Evolutionary conservation across 345 rosid species (phyloP), one percentile per base, ranked within the genome.

Genomic region (Gossypium turneri): DNA sequence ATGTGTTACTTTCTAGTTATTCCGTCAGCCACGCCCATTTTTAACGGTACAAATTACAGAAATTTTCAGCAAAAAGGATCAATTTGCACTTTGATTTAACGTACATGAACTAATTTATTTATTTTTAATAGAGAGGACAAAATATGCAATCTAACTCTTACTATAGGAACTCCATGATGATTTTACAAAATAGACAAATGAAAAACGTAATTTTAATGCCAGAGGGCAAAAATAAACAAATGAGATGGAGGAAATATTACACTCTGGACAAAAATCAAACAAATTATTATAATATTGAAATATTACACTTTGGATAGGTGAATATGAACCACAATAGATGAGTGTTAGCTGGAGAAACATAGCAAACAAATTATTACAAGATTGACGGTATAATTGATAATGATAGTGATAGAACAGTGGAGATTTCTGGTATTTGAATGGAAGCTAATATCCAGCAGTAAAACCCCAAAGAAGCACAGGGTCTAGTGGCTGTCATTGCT

Each of bases 21-120:
- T 34, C 7, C 1, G 1, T 34, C 0, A 34, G 41, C 0, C 7
- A 34, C 0, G 7, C 6, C 6, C 1, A 0, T 34, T 34, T 34
- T 34, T 34, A 34, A 34, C 7, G 5, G 1, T 34, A 4, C 0
- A 34, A 34, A 34, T 34, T 4, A 34, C 1, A 1, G 1, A 34
- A 34, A 34, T 34, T 34, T 34, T 34, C 7, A 34, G 0, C 7
- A 34, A 5, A 4, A 34, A 5, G 0, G 7, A 5, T 5, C 1
- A 34, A 34, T 34, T 34, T 34, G 1, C 0, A 4, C 41, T 34
- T 5, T 34, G 1, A 34, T 34, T 34, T 34, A 34, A 34, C 1
- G 41, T 7, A 34, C 7, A 34, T 34, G 41, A 5, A 34, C 7
- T 34, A 34, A 34, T 5, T 34, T 34, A 34, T 34, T 1, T 34